A percentile compares a stretch with the other conserved stretches of the same genome.
These are phyloP conservation scores for Fereydounia khargensis DNA, from an alignment of 1,284 basidiomycete genomes.

Conservation along the genomic window DNA sequence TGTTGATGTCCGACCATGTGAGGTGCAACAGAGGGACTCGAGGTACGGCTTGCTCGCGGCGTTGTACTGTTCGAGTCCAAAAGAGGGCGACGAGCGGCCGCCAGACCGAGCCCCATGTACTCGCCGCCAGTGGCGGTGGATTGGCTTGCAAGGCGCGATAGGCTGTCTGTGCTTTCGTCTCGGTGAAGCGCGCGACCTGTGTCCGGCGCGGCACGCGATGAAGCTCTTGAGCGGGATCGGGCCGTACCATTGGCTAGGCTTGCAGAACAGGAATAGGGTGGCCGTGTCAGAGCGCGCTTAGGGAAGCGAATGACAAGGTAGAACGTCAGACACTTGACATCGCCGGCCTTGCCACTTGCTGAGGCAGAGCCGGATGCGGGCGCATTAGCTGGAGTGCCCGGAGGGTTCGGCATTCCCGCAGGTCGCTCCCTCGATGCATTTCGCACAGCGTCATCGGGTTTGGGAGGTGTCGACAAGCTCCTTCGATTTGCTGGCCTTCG, in stretches of 20 bases:
- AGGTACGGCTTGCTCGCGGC: conserved; percentile 29
- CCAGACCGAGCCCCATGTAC: no score
- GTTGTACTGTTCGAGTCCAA: conserved; percentile 33
- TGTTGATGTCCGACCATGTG: no score
- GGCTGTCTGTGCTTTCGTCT: conserved; percentile 18
- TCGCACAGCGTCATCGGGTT: conserved; percentile 6
- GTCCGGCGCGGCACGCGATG: conserved; percentile 12
- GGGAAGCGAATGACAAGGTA: conserved; percentile 46
- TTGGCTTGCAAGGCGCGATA: conserved; percentile 10
- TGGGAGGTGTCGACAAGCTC: conserved; percentile 29
- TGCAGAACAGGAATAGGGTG: conserved; percentile 22
- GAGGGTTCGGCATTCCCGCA: conserved; percentile 18
- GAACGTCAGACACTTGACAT: conserved; percentile 41
- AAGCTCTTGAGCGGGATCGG: conserved; percentile 18
- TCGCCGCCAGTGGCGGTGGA: conserved; percentile 15
- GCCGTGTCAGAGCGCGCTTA: conserved; percentile 17
- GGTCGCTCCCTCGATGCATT: conserved; percentile 2
- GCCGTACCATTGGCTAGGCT: conserved; percentile 15
- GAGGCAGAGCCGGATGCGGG: conserved; percentile 21
- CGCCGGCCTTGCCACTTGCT: conserved; percentile 29
- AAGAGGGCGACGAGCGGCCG: no score
- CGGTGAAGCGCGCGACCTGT: conserved; percentile 6
- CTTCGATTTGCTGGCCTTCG: conserved; percentile 32
- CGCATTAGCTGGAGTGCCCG: conserved; percentile 26
- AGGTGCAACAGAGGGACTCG: conserved; percentile 15